These are phyloP conservation scores for Phytopythium vexans DNA, from an alignment of 352 stramenopile genomes.

Conservation along the genomic window DNA sequence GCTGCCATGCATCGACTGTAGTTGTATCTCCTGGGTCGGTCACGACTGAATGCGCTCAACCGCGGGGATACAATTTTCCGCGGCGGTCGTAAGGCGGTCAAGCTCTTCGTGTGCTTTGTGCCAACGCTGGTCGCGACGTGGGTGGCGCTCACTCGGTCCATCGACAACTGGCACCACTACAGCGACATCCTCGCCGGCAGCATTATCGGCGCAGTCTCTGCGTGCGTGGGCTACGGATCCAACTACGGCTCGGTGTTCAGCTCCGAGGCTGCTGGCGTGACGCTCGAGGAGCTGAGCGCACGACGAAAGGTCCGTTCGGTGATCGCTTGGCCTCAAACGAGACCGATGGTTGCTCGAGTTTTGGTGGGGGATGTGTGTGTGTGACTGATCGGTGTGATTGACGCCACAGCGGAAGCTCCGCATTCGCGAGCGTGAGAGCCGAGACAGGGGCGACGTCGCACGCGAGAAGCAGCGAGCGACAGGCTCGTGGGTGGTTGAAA, in stretches of 20 bases:
- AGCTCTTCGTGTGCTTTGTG: slow-evolving; percentile 66
- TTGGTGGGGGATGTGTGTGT: neutral
- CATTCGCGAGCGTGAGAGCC: too few species aligned
- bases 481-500: too few species aligned
- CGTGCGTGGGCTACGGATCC: slow-evolving; percentile 43
- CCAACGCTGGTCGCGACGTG: slow-evolving; percentile 57
- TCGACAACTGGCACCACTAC: slow-evolving; percentile 84
- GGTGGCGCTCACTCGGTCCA: slow-evolving; percentile 65
- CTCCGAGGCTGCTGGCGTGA: slow-evolving; percentile 39
- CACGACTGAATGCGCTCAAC: slow-evolving; percentile 56
- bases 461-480: too few species aligned
- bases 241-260: slow-evolving; percentile 67
- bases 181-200: slow-evolving; percentile 64
- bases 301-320: slow-evolving; percentile 19
- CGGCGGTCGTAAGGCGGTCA: slow-evolving; percentile 49
- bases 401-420: neutral
- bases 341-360: too few species aligned
- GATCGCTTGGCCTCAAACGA: too few species aligned
- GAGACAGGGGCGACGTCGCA: too few species aligned
- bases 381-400: neutral
- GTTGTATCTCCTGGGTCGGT: slow-evolving; percentile 79
- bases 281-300: slow-evolving; percentile 25
- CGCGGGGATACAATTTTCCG: slow-evolving; percentile 45
- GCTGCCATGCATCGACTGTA: slow-evolving; percentile 15
- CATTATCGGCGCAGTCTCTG: slow-evolving; percentile 41